Evolutionary conservation across 2,329 filamentous ascomycete species (phyloP).

Genomic region (Paraconiothyrium sp.): DNA sequence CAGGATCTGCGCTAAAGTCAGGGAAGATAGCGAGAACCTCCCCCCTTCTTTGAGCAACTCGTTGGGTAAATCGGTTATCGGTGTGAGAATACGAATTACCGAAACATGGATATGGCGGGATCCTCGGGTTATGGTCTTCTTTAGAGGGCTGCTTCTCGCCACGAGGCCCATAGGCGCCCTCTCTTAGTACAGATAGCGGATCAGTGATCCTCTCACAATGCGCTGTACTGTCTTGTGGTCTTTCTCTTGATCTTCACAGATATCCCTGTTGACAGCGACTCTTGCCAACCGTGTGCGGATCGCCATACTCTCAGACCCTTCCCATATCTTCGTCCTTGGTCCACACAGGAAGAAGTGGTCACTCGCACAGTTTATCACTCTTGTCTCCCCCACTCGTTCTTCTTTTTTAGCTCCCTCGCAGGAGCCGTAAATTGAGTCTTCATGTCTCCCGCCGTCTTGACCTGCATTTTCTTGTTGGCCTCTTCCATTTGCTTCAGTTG

Average conservation of each 20-base stretch:
- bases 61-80: too few relatives aligned
- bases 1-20: background rate
- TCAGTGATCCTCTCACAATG: background rate
- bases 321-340: too few relatives aligned
- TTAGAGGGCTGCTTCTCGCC: background rate
- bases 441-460: slow-evolving; percentile 50
- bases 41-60: too few relatives aligned
- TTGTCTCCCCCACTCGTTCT: slow-evolving; percentile 36
- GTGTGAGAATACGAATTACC: background rate
- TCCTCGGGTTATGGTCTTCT: background rate
- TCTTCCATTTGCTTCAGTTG: slow-evolving; percentile 50
- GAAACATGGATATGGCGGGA: background rate
- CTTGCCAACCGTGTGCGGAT: background rate
- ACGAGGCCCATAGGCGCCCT: background rate
- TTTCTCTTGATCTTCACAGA: too few relatives aligned
- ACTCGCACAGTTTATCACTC: slow-evolving; percentile 21
- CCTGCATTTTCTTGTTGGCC: slow-evolving; percentile 53
- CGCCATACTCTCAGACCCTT: background rate
- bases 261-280: too few relatives aligned
- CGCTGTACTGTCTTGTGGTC: background rate
- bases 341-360: background rate
- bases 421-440: slow-evolving; percentile 51
- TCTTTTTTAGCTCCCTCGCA: slow-evolving; percentile 32
- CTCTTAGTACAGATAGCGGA: background rate
- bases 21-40: background rate